Percentiles rank a stretch among this genome's conserved stretches.
These are phyloP conservation scores for Fraxinus pennsylvanica DNA, from an alignment of 257 asterid species.

Conservation along the genomic window DNA sequence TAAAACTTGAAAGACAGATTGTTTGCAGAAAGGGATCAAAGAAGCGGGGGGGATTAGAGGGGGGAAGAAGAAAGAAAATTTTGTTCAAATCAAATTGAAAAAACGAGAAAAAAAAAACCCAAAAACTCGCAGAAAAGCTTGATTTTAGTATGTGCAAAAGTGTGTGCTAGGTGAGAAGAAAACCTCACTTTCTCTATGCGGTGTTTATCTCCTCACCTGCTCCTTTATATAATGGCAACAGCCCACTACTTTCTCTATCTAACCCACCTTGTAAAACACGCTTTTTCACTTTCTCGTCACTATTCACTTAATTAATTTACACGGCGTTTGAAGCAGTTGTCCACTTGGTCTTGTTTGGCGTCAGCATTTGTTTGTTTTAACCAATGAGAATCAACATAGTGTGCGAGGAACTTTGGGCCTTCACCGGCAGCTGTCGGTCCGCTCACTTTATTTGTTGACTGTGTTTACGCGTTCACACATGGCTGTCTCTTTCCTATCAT, in stretches of 20 bases:
- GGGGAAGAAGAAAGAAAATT: background rate
- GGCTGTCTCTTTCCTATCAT: constrained; percentile 25
- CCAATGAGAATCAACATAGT: constrained; percentile 6
- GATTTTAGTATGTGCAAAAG: constrained; percentile 23
- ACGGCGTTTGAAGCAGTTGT: no score
- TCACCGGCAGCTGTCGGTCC: constrained; percentile 24
- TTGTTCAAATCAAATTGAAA: background rate
- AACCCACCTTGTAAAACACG: constrained; percentile 35
- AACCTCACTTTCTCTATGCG: constrained; percentile 46
- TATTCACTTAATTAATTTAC: no score
- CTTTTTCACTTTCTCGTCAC: constrained; percentile 7
- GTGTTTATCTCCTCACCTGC: constrained; percentile 10
- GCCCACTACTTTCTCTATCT: constrained; percentile 27
- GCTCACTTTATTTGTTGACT: constrained; percentile 23
- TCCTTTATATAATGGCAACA: constrained; percentile 36
- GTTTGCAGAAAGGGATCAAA: constrained; percentile 25
- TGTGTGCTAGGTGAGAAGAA: constrained; percentile 63
- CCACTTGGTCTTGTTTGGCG: constrained; percentile 3
- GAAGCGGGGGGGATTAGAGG: constrained; percentile 1
- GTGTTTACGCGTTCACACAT: constrained; percentile 32
- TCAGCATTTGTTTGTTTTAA: background rate
- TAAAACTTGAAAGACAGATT: constrained; percentile 17
- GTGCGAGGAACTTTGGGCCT: background rate
- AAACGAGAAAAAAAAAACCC: no score
- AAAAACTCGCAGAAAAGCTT: constrained; percentile 3